Evolutionary conservation across 2,329 filamentous ascomycete genomes (phyloP).

Genomic region (Clarireedia hainanense): DNA sequence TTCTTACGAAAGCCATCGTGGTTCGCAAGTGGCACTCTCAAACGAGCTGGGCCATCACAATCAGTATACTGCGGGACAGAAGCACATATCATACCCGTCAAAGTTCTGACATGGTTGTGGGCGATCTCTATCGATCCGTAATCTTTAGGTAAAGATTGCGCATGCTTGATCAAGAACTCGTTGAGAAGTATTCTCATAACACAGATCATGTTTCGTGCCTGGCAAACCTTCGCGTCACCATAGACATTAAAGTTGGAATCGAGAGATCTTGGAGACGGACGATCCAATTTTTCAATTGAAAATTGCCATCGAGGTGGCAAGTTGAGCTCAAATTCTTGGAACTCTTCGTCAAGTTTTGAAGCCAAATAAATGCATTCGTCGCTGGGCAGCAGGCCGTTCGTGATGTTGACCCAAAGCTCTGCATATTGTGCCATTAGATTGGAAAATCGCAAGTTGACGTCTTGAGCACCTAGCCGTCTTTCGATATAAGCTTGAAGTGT

Average conservation of each 20-base stretch:
- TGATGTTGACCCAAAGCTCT: neutral
- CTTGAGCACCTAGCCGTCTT: neutral
- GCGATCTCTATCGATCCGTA: neutral
- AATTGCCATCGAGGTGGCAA: slow-evolving; percentile 3
- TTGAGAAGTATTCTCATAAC: slow-evolving; percentile 11
- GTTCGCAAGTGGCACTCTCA: neutral
- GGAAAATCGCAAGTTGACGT: neutral
- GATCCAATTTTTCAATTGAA: neutral
- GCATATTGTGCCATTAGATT: slow-evolving; percentile 9
- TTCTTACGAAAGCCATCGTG: neutral
- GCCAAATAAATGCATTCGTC: too few species aligned
- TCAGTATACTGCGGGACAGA: slow-evolving; percentile 9
- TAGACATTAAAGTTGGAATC: slow-evolving; percentile 5
- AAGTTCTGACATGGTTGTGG: neutral
- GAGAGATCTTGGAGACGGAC: neutral
- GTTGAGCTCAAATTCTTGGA: neutral
- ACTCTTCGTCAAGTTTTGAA: neutral
- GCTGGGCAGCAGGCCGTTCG: neutral
- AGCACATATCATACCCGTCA: slow-evolving; percentile 9
- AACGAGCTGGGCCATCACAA: neutral
- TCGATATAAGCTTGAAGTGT: slow-evolving; percentile 1
- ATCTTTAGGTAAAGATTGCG: neutral
- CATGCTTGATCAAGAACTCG: neutral
- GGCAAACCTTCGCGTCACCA: neutral
- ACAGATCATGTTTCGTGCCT: slow-evolving; percentile 10